Evolutionary conservation across 371 early-diverging fungal species (phyloP), one percentile per base, ranked within the genome.

Genomic region (Syncephalastrum contaminatum): DNA sequence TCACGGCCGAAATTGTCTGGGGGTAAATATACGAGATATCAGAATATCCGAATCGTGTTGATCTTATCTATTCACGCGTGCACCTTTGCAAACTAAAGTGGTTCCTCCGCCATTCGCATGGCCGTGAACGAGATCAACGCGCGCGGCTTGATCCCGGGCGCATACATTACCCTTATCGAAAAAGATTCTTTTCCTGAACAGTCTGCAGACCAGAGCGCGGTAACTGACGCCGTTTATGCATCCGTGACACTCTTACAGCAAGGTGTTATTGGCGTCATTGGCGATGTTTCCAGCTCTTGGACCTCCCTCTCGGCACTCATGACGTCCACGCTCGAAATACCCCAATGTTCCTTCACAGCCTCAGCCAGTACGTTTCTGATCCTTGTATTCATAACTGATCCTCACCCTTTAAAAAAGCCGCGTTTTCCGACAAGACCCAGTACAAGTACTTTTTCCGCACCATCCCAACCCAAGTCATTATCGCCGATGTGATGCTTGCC

Each of bases 81-180:
- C 10, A 25, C 40, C 22, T 55, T 21, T 21, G 48, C 16, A 47
- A 14, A 27, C 41, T 39, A 51, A 84, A n/a, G 84, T 54, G 84
- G 84, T n/a, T 70, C 80, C 12, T 84, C 84, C 3, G 84, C 84
- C 2, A 81, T 84, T 30, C 77, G 84, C 42, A 65, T 84, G 67
- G 84, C 84, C 16, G 75, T 69, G 4, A 73, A 76, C 49, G 80
- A 84, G 58, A 84, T 84, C 54, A 84, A 84, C 61, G 69, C 62
- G 18, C 63, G 67, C 44, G 69, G 70, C 20, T 43, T 80, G 30
- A 84, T 84, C 20, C 81, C 82, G 7, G 80, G 78, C 7, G 84
- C 82, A 14, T 84, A 76, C 43, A 69, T 84, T 21, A 80, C 81
- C 2, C 20, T 84, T 48, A 80, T 84, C n/a, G 75, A 81, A 56